Evolutionary conservation across 2,329 filamentous ascomycete species (phyloP).

Genomic region (Diplodia scrobiculata): DNA sequence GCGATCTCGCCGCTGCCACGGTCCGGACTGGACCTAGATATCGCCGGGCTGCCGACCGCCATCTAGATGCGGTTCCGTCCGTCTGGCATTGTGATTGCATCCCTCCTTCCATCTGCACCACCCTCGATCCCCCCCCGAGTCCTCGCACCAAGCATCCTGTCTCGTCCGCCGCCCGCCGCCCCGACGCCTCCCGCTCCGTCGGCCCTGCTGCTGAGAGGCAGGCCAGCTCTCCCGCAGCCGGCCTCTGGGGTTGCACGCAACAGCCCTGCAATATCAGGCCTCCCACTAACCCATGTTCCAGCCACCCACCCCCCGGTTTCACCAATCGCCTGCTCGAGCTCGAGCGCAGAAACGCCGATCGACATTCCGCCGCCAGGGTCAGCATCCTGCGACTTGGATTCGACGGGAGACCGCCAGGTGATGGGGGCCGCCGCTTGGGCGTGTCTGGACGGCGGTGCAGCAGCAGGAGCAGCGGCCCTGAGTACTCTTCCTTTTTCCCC

Average conservation of each 20-base stretch:
- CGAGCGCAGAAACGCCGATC: constrained; percentile 29
- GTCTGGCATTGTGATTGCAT: background rate
- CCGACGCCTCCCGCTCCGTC: constrained; percentile 16
- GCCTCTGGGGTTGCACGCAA: constrained; percentile 28
- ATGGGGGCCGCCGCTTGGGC: constrained; percentile 4
- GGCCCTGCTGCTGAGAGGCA: constrained; percentile 16
- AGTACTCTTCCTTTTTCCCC: constrained; percentile 5
- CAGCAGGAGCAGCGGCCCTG: background rate
- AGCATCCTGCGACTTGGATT: constrained; percentile 25
- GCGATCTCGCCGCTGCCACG: constrained; percentile 7
- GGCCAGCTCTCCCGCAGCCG: constrained; percentile 7
- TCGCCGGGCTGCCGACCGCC: constrained; percentile 15
- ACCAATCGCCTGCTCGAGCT: constrained; percentile 30
- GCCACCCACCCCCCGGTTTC: constrained; percentile 28
- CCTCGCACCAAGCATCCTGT: constrained; percentile 8
- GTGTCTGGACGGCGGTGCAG: constrained; percentile 6
- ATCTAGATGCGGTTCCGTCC: background rate
- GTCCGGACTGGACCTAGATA: background rate
- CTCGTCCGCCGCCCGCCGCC: constrained; percentile 11
- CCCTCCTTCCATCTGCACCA: background rate
- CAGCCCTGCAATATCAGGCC: constrained; percentile 29
- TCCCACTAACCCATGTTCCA: constrained; percentile 29
- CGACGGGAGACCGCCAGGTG: constrained; percentile 24
- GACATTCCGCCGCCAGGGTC: constrained; percentile 27
- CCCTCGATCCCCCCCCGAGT: background rate